Evolutionary conservation across 73 alveolate species (phyloP).

Genomic region (Durusdinium trenchii): DNA sequence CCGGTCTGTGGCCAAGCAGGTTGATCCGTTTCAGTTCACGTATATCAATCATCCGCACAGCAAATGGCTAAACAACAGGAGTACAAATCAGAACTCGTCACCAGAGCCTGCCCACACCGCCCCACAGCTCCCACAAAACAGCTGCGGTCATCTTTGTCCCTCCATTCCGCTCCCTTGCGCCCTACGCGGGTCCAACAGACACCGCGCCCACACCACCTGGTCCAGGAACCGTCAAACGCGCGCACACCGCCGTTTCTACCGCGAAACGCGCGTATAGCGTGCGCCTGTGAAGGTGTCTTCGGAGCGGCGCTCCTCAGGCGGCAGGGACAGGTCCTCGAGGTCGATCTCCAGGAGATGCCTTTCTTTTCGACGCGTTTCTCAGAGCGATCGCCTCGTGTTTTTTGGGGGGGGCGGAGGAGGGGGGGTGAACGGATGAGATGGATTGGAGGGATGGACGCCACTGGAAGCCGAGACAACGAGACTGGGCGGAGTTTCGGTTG

Average conservation of each 20-base stretch:
- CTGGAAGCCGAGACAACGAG: too few relatives aligned
- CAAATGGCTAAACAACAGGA: background rate
- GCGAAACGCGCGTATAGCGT: too few relatives aligned
- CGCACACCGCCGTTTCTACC: too few relatives aligned
- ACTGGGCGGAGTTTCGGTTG: too few relatives aligned
- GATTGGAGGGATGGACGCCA: too few relatives aligned
- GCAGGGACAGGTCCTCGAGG: constrained; percentile 32
- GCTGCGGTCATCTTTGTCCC: background rate
- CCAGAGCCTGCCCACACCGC: background rate
- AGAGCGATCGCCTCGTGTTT: too few relatives aligned
- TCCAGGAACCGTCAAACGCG: too few relatives aligned
- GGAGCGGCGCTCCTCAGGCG: constrained; percentile 45
- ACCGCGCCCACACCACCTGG: background rate
- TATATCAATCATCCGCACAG: background rate
- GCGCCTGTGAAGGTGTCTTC: constrained; percentile 77
- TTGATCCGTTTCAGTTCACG: background rate
- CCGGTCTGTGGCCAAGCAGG: background rate
- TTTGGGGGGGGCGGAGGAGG: too few relatives aligned
- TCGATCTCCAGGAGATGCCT: constrained; percentile 86
- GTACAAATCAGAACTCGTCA: background rate
- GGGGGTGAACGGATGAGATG: too few relatives aligned
- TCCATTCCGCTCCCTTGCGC: background rate
- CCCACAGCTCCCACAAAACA: background rate
- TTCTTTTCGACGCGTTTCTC: too few relatives aligned
- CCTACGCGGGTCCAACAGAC: background rate